Evolutionary conservation across 805 yeast genomes (phyloP).

Genomic region (Candida nonsorbophila): DNA sequence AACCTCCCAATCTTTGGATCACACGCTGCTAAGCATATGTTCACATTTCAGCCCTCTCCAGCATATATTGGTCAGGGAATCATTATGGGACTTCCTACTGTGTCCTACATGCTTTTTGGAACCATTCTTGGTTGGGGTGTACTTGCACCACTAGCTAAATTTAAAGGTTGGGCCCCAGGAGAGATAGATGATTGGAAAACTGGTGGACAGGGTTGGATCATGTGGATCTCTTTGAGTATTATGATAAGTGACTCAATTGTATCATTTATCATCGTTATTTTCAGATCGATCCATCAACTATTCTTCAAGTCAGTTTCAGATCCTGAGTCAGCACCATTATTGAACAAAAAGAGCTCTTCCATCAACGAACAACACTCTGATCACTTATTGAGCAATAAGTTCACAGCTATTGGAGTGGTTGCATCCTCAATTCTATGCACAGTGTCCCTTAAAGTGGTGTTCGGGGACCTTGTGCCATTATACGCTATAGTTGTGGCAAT

Average conservation of each 20-base stretch:
- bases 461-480: slow-evolving; percentile 66
- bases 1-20: slow-evolving; percentile 74
- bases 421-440: slow-evolving; percentile 67
- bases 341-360: slow-evolving; percentile 3
- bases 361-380: slow-evolving; percentile 26
- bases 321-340: slow-evolving; percentile 2
- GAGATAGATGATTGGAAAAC: slow-evolving; percentile 86
- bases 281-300: slow-evolving; percentile 28
- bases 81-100: slow-evolving; percentile 93
- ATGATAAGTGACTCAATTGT: slow-evolving; percentile 92
- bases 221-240: slow-evolving; percentile 88
- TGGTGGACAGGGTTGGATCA: slow-evolving; percentile 96
- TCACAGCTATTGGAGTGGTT: slow-evolving; percentile 56
- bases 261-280: slow-evolving; percentile 61
- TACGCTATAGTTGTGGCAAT: slow-evolving; percentile 68
- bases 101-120: slow-evolving; percentile 86
- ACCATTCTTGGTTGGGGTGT: slow-evolving; percentile 89
- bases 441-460: slow-evolving; percentile 57
- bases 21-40: slow-evolving; percentile 60
- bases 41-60: slow-evolving; percentile 95
- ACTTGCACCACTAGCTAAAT: slow-evolving; percentile 73
- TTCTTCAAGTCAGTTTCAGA: background rate
- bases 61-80: slow-evolving; percentile 98
- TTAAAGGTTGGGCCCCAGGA: slow-evolving; percentile 83
- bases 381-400: slow-evolving; percentile 45